Evolutionary conservation across 139 green algal species (phyloP).

Genomic region (Trebouxia sp.): DNA sequence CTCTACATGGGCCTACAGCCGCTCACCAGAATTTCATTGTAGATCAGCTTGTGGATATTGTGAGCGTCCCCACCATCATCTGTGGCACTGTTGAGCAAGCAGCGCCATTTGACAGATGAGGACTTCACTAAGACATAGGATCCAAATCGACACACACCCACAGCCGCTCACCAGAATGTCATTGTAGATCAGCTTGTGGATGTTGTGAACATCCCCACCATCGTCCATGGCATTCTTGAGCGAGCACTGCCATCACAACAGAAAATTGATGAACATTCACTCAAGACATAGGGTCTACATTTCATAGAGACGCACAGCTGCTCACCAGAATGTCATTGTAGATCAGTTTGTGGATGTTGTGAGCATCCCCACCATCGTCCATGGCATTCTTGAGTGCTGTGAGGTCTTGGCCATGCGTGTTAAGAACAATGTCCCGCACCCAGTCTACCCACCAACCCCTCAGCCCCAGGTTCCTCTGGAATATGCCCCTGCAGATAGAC

Average conservation of each 20-base stretch:
- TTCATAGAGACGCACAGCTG: too few relatives aligned
- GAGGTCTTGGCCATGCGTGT: constrained; percentile 52
- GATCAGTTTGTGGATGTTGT: constrained; percentile 59
- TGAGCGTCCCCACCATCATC: constrained; percentile 53
- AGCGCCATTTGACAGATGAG: too few relatives aligned
- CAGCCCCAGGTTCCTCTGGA: constrained; percentile 31
- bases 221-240: constrained; percentile 47
- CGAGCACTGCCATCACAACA: too few relatives aligned
- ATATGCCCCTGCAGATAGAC: constrained; percentile 15
- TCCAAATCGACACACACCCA: too few relatives aligned
- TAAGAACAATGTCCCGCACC: constrained; percentile 43
- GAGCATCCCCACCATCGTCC: constrained; percentile 52
- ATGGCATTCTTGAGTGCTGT: constrained; percentile 52
- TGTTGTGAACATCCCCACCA: constrained; percentile 60
- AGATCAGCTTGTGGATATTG: constrained; percentile 52
- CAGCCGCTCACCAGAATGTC: constrained; percentile 61
- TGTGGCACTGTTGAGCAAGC: constrained; percentile 45
- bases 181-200: constrained; percentile 58
- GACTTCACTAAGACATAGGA: too few relatives aligned
- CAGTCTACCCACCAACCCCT: constrained; percentile 33
- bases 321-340: constrained; percentile 56
- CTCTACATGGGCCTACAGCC: too few relatives aligned
- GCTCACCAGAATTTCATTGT: constrained; percentile 52
- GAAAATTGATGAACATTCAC: too few relatives aligned
- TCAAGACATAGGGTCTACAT: too few relatives aligned